Conservation (phyloP, 164 flowering plant species). For the Tinospora cordifolia region DNA sequence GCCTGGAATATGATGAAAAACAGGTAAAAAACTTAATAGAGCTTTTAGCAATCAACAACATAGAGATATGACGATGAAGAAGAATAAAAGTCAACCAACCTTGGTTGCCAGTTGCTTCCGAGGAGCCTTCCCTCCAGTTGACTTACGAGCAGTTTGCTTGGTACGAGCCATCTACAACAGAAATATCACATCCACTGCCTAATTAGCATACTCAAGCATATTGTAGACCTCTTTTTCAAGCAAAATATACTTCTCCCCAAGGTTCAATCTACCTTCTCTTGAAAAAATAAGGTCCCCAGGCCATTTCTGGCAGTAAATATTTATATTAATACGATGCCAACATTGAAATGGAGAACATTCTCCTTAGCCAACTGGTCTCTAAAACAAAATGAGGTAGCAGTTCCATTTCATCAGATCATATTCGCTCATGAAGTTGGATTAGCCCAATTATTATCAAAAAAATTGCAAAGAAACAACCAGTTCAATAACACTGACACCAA, state of each 20-base stretch:
- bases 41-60: neutral
- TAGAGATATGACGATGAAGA: too few species aligned
- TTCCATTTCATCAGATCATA: too few species aligned
- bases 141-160: conserved; percentile 12
- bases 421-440: too few species aligned
- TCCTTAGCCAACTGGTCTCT: too few species aligned
- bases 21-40: neutral
- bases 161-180: conserved; percentile 10
- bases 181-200: neutral
- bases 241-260: neutral
- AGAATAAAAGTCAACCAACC: neutral
- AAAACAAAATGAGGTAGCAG: too few species aligned
- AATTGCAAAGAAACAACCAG: too few species aligned
- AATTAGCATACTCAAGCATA: neutral
- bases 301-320: neutral
- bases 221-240: too few species aligned
- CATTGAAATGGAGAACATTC: too few species aligned
- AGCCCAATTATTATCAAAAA: too few species aligned
- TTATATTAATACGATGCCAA: neutral
- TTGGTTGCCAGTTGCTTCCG: conserved; percentile 3
- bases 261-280: neutral
- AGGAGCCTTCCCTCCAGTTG: conserved; percentile 8
- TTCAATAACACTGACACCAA: too few species aligned
- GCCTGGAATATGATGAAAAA: neutral
- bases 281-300: neutral